Evolutionary conservation across 768 basidiomycete species (phyloP).

Genomic region (Lentinula boryana): DNA sequence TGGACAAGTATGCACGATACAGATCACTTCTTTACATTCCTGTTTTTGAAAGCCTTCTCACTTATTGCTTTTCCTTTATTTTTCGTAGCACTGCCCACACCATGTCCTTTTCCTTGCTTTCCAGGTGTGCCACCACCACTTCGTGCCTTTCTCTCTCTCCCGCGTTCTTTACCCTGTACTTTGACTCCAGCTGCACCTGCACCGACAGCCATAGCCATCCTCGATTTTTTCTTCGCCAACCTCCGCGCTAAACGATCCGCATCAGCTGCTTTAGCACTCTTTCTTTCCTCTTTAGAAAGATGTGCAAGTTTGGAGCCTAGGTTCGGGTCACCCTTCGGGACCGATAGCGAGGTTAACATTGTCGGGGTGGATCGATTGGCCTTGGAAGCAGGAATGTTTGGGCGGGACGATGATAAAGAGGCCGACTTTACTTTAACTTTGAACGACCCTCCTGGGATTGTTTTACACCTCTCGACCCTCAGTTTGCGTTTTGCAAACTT

Average conservation of each 20-base stretch:
- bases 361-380: constrained; percentile 11
- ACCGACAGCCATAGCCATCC: constrained; percentile 37
- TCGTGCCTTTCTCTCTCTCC: constrained; percentile 38
- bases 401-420: constrained; percentile 3
- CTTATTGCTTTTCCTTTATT: constrained; percentile 40
- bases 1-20: too few relatives aligned
- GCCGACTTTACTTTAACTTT: constrained; percentile 17
- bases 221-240: constrained; percentile 84
- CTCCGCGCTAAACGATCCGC: constrained; percentile 77
- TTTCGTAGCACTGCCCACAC: constrained; percentile 1
- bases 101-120: constrained; percentile 21
- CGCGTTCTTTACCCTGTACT: constrained; percentile 34
- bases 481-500: constrained; percentile 92
- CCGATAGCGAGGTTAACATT: constrained; percentile 14
- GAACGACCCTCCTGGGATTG: constrained; percentile 34
- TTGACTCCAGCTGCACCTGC: constrained; percentile 26
- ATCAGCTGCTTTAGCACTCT: constrained; percentile 73
- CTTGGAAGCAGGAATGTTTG: background rate
- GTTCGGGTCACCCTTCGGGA: constrained; percentile 76
- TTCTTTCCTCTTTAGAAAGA: constrained; percentile 82
- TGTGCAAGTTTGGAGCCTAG: constrained; percentile 75
- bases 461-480: constrained; percentile 88
- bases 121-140: constrained; percentile 21
- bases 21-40: constrained; percentile 33
- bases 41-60: constrained; percentile 45